Conservation (phyloP, 2,329 filamentous ascomycete genomes). For the Venturia oleaginea region DNA sequence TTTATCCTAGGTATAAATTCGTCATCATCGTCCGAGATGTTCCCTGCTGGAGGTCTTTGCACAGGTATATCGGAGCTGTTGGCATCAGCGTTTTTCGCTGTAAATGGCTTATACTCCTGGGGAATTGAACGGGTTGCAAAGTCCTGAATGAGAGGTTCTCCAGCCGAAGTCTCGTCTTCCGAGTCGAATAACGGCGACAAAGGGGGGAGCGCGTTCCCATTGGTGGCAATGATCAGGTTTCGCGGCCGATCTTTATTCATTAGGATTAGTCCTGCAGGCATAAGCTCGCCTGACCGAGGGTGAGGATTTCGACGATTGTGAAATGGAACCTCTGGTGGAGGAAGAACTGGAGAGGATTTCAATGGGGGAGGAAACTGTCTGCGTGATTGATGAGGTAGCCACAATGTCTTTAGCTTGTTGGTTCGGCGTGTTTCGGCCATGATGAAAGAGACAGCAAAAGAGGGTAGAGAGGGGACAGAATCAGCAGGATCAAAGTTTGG, state of each 20-base stretch:
- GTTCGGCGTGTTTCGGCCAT: not conserved
- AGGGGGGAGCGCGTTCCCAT: not conserved
- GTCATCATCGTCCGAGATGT: not conserved
- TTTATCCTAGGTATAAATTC: not conserved
- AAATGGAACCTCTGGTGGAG: not conserved
- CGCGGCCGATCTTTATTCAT: slow-evolving; percentile 2
- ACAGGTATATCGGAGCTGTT: not conserved
- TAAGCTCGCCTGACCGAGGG: not conserved
- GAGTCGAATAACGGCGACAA: not conserved
- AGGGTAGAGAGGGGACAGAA: not conserved
- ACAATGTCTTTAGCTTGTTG: slow-evolving; percentile 1
- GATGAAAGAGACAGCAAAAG: not conserved
- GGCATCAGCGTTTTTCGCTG: not conserved
- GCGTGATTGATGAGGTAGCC: not conserved
- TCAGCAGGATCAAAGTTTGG: not conserved
- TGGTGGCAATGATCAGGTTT: not conserved
- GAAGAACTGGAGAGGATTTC: not conserved
- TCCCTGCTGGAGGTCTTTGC: not conserved
- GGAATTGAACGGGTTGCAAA: slow-evolving; percentile 14
- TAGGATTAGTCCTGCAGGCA: not conserved
- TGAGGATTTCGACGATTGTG: not conserved
- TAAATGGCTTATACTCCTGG: slow-evolving; percentile 4
- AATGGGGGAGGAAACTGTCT: not conserved
- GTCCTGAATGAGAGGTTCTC: slow-evolving; percentile 19
- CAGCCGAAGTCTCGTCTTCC: slow-evolving; percentile 1